Base-by-base conservation (phyloP, 225 moss, liverwort and hornwort genomes). In the Pseudoscleropodium purum region DNA sequence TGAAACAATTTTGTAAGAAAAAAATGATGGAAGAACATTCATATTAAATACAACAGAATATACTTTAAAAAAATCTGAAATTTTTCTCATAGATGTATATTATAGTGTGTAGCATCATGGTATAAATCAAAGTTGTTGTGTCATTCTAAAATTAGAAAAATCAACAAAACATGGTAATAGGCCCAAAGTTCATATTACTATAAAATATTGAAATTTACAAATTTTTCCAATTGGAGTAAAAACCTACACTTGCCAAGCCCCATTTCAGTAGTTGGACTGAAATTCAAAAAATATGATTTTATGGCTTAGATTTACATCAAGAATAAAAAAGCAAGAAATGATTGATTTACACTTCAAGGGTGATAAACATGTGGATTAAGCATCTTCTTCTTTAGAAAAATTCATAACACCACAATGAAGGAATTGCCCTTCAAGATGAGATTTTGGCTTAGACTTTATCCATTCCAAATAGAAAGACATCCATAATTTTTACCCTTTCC, bases 111-210 rank as follows among this genome's bases (percentile, higher is more conserved):
- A 52, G 9, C 0, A 52, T 52, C 34, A 34, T 77, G 23, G 51
- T 23, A 1, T 33, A 52, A 52, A 52, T 1, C 9, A 77, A 52
- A 54, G 15, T 14, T 52, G 6, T 0, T 0, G 0, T 8, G 8
- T 6, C 13, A 4, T 0, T 52, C 1, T 34, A 4, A 9, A 23
- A 36, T 23, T 12, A 77, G 1, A 15, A 15, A 54, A 36, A 33
- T 33, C 20, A 51, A 5, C 30, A 31, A 31, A 34, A 0, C 1
- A 14, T 52, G 21, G 14, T 14, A 9, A 13, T 36, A 3, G 36
- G 13, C 0, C 1, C 0, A 15, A 52, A 77, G 8, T 77, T 52
- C 3, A 15, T 36, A 14, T 52, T 34, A 2, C 1, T 52, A 0
- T 33, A 34, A 34, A 34, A 34, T 11, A 47, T 74, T 27, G 6